phyloP scores from a whole-genome alignment of 495 filamentous ascomycete genomes.

The Penicillium simplicissimum region DNA sequence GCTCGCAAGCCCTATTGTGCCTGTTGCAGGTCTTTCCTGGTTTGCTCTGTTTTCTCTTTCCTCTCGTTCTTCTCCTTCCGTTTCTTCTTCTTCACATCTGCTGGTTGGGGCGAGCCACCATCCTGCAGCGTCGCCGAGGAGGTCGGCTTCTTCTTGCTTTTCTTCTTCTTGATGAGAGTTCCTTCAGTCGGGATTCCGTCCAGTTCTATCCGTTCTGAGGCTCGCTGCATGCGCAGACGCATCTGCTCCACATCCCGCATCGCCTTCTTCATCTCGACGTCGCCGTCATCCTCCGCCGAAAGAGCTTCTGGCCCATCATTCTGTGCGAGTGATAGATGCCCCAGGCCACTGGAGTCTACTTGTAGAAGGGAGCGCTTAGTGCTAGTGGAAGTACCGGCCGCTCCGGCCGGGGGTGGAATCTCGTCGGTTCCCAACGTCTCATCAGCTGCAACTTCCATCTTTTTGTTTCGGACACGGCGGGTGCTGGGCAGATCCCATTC shows the following conservation, averaged over 20 bases:
- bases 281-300: conserved; percentile 48
- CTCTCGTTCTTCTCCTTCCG: conserved; percentile 25
- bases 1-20: background rate
- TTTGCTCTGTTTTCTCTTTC: conserved; percentile 4
- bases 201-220: conserved; percentile 76
- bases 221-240: conserved; percentile 87
- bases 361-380: conserved; percentile 64
- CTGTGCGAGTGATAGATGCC: conserved; percentile 60
- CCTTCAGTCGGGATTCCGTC: conserved; percentile 71
- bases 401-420: conserved; percentile 27
- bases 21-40: background rate
- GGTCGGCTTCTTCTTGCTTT: conserved; percentile 52
- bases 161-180: conserved; percentile 76
- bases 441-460: conserved; percentile 62
- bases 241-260: conserved; percentile 83
- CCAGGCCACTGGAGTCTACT: conserved; percentile 81
- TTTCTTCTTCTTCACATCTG: conserved; percentile 13
- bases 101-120: background rate
- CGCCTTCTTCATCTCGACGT: conserved; percentile 80
- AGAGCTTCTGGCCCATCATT: conserved; percentile 18
- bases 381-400: conserved; percentile 35
- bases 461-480: conserved; percentile 37
- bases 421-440: conserved; percentile 47
- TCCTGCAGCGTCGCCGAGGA: conserved; percentile 2
- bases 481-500: conserved; percentile 22